These are phyloP conservation scores for Chenopodium berlandieri DNA, from an alignment of 148 eudicot species.

Conservation along the genomic window DNA sequence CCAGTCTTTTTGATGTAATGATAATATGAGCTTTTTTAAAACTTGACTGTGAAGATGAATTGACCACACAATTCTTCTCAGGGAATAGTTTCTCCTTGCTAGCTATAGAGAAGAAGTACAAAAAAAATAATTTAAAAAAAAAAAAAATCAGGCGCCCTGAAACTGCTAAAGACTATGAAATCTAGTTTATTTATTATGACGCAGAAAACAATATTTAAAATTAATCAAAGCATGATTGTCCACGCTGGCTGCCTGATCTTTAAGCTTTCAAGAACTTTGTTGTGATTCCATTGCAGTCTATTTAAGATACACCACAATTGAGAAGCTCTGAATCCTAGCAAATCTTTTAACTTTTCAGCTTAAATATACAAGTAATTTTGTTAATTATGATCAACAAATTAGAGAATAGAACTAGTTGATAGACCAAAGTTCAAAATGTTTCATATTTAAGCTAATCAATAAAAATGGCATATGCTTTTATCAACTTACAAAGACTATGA, in stretches of 20 bases:
- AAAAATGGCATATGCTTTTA: neutral
- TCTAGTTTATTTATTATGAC: neutral
- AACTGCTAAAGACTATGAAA: neutral
- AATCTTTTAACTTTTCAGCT: neutral
- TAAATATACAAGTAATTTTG: neutral
- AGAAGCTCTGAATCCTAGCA: neutral
- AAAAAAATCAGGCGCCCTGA: constrained; percentile 8
- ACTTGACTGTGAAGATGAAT: constrained; percentile 33
- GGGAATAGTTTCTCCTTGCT: constrained; percentile 42
- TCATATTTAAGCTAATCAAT: neutral
- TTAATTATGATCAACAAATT: neutral
- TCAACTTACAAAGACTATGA: constrained; percentile 49
- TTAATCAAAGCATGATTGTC: neutral
- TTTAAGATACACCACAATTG: neutral
- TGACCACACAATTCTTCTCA: constrained; percentile 31
- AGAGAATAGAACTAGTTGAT: neutral
- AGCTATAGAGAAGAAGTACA: constrained; percentile 33
- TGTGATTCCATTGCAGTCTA: neutral
- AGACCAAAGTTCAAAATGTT: constrained; percentile 1
- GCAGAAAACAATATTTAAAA: neutral
- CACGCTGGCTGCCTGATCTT: neutral
- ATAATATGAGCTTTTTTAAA: constrained; percentile 23
- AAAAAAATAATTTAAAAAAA: neutral
- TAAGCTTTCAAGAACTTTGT: neutral
- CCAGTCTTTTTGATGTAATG: constrained; percentile 22